Conservation (phyloP, 2,329 filamentous ascomycete species). For the Alternaria angustiovoidea region DNA sequence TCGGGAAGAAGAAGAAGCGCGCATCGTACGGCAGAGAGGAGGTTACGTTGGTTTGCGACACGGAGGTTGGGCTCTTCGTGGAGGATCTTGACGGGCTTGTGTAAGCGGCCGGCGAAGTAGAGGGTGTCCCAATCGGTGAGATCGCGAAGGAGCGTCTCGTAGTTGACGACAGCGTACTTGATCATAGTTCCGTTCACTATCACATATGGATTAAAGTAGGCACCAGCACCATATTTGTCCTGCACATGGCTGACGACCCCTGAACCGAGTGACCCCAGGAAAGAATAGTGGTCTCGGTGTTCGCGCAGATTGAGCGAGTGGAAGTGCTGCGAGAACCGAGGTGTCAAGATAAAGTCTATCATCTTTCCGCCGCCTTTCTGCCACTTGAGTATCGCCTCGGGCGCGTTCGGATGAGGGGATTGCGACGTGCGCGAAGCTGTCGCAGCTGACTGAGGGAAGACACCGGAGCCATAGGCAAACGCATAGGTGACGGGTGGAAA, state of each 20-base stretch:
- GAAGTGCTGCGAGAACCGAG: constrained; percentile 95
- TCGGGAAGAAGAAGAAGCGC: constrained; percentile 86
- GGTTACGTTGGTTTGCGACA: constrained; percentile 93
- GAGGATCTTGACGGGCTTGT: constrained; percentile 98
- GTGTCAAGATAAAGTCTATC: constrained; percentile 98
- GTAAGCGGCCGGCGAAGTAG: constrained; percentile 93
- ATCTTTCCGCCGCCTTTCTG: constrained; percentile 92
- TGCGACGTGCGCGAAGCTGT: constrained; percentile 60
- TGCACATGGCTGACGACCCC: constrained; percentile 85
- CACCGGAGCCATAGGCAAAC: constrained; percentile 96
- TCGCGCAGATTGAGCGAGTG: constrained; percentile 90
- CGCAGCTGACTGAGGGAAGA: constrained; percentile 79
- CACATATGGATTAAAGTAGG: constrained; percentile 97
- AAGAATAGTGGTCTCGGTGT: constrained; percentile 92
- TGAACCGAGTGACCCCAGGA: constrained; percentile 81
- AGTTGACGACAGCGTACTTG: constrained; percentile 96
- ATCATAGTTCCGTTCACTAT: constrained; percentile 94
- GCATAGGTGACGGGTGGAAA: constrained; percentile 97
- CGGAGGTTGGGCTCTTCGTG: constrained; percentile 92
- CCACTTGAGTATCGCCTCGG: constrained; percentile 79
- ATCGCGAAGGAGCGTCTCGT: constrained; percentile 87
- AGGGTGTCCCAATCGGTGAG: constrained; percentile 91
- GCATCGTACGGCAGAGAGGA: constrained; percentile 88
- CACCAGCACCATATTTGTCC: constrained; percentile 87
- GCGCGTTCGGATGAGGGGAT: constrained; percentile 82